Evolutionary conservation across 768 basidiomycete genomes (phyloP).

Genomic region (Mycena chlorophos): DNA sequence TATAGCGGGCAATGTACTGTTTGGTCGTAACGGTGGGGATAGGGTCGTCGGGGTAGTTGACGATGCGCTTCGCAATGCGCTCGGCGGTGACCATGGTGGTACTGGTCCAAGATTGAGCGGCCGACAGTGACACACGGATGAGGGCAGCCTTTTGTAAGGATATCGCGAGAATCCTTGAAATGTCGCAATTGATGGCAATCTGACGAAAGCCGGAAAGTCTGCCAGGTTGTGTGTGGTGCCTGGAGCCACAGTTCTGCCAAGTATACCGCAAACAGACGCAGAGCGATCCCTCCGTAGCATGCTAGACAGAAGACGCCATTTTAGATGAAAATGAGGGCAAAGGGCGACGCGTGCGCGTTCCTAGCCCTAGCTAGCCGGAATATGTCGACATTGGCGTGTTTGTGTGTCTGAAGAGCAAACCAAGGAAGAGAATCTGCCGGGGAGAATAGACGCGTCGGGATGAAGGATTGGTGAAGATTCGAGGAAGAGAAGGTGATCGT

Average conservation of each 20-base stretch:
- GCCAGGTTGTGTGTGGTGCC: background rate
- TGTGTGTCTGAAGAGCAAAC: no score
- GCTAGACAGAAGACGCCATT: background rate
- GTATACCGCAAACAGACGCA: background rate
- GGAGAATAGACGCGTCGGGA: no score
- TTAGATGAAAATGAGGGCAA: background rate
- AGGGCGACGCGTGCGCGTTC: background rate
- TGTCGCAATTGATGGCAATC: background rate
- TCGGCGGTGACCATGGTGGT: constrained; percentile 37
- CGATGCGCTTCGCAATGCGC: constrained; percentile 53
- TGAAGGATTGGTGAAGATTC: no score
- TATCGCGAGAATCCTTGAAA: no score
- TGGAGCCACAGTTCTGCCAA: background rate
- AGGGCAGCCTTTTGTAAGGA: no score
- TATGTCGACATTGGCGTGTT: no score
- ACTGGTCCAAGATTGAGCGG: constrained; percentile 12
- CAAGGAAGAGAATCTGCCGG: no score
- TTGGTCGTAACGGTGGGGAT: constrained; percentile 60
- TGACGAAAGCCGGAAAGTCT: background rate
- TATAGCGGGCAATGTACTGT: constrained; percentile 49
- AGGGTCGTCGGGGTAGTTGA: constrained; percentile 59
- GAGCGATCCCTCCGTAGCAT: no score
- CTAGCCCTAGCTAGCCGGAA: no score
- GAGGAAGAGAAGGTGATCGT: no score
- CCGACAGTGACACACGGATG: constrained; percentile 8